phyloP scores from a whole-genome alignment of 192 early-diverging fungal genomes.

The Linnemannia exigua region DNA sequence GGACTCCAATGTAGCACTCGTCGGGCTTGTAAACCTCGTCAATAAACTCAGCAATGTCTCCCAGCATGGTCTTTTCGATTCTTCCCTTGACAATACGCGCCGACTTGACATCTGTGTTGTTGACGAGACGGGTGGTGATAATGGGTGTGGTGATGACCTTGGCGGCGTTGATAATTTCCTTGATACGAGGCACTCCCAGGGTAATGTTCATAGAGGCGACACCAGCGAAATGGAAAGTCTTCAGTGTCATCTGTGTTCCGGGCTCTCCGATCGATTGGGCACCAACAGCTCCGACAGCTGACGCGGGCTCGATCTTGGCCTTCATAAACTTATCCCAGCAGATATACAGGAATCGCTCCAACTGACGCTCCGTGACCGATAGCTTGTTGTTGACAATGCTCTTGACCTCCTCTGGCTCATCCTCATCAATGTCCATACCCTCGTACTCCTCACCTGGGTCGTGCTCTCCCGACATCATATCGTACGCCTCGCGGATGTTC shows the following conservation, averaged over 20 bases:
- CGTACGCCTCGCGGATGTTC: conserved; percentile 66
- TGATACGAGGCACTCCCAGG: conserved; percentile 99
- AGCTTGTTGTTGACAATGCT: conserved; percentile 74
- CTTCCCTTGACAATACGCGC: conserved; percentile 98
- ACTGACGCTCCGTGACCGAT: conserved; percentile 79
- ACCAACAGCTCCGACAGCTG: conserved; percentile 97
- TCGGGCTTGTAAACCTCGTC: conserved; percentile 87
- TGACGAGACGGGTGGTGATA: conserved; percentile 83
- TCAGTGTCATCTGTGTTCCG: conserved; percentile 99
- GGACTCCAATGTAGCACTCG: conserved; percentile 84
- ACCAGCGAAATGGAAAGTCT: conserved; percentile 99
- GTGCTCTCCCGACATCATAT: conserved; percentile 63
- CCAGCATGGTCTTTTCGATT: conserved; percentile 91
- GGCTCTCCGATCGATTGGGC: conserved; percentile 99
- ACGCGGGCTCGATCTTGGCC: conserved; percentile 95
- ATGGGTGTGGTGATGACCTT: conserved; percentile 97
- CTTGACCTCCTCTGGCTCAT: conserved; percentile 56
- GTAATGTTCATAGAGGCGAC: conserved; percentile 99
- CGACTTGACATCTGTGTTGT: conserved; percentile 74
- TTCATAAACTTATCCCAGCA: conserved; percentile 88
- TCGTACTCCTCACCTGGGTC: conserved; percentile 69
- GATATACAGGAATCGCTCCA: conserved; percentile 81
- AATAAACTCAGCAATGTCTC: conserved; percentile 95
- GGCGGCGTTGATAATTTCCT: conserved; percentile 99
- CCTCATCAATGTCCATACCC: conserved; percentile 67